Evolutionary conservation across 2,329 filamentous ascomycete species (phyloP), one percentile per base, ranked within the genome.

Genomic region (Fusarium sp.): DNA sequence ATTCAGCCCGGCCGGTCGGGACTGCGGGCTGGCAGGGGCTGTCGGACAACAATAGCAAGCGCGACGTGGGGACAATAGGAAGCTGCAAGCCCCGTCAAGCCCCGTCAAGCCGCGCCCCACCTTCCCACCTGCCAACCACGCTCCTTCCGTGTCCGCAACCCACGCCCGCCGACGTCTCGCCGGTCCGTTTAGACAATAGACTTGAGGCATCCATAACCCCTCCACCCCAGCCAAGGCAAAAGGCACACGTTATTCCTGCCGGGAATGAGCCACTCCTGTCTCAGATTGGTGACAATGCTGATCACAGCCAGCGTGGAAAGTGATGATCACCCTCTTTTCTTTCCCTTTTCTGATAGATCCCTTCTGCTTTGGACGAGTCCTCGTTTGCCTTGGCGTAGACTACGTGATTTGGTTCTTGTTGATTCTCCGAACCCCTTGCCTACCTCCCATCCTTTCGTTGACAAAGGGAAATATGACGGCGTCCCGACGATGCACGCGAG

Each of bases 11-110:
- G 61, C 69, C 73, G 67, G 66, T 75, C 70, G 73, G 73, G 73
- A 76, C 68, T 67, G 39, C 50, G 43, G 52, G 61, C 54, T 65
- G 58, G 70, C 70, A 65, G 66, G 62, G 69, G 54, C 27, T 41
- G 57, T 68, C 67, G 61, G 72, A 80, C 80, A 79, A 82, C 80
- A 82, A 82, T 82, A 81, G 76, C 60, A 79, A 78, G 75, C 56
- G 54, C 41, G 54, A 25, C 50, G 50, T 70, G 64, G 67, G 73
- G 76, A 82, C 80, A 82, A 82, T 81, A 81, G 79, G 71, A 80
- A 79, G 68, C 59, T 43, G 67, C 54, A 71, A 65, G 61, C 61
- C 65, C 67, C 65, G 65, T 74, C 58, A 70, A 64, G 60, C 60
- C 64, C 67, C 66, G 65, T 75, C 70, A 68, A 66, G 63, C 64